Conservation (phyloP, 345 rosid species). For the Kandelia obovata region DNA sequence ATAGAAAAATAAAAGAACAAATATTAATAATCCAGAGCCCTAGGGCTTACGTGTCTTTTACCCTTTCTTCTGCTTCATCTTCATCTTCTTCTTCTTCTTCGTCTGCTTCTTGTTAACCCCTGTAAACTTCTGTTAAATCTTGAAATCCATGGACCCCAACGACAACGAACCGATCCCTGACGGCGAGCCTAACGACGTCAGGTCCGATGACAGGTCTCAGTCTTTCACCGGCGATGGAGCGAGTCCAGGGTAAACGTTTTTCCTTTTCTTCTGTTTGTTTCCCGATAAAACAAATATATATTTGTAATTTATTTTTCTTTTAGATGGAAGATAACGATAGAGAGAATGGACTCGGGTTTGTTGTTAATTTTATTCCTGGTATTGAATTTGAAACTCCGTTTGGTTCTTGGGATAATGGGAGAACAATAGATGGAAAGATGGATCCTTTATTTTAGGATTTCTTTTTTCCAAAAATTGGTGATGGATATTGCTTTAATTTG, state of each 20-base stretch:
- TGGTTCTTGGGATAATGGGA: not conserved
- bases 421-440: not conserved
- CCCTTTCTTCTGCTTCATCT: not conserved
- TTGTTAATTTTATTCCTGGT: not conserved
- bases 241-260: conserved; percentile 54
- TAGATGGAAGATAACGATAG: no score
- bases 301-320: no score
- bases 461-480: not conserved
- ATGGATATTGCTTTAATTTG: not conserved
- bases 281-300: not conserved
- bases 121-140: conserved; percentile 10
- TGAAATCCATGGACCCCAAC: conserved; percentile 44
- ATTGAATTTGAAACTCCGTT: not conserved
- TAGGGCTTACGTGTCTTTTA: not conserved
- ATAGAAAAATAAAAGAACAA: not conserved
- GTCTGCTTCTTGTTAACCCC: conserved; percentile 4
- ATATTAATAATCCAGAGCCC: not conserved
- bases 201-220: conserved; percentile 53
- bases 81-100: conserved; percentile 11
- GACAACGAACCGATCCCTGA: conserved; percentile 37
- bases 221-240: conserved; percentile 63
- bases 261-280: conserved; percentile 10
- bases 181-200: conserved; percentile 38
- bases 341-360: no score
- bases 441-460: not conserved